A percentile compares a stretch with the other conserved stretches of the same genome.
Conservation (phyloP, 2,329 filamentous ascomycete genomes). For the Botrytis squamosa region DNA sequence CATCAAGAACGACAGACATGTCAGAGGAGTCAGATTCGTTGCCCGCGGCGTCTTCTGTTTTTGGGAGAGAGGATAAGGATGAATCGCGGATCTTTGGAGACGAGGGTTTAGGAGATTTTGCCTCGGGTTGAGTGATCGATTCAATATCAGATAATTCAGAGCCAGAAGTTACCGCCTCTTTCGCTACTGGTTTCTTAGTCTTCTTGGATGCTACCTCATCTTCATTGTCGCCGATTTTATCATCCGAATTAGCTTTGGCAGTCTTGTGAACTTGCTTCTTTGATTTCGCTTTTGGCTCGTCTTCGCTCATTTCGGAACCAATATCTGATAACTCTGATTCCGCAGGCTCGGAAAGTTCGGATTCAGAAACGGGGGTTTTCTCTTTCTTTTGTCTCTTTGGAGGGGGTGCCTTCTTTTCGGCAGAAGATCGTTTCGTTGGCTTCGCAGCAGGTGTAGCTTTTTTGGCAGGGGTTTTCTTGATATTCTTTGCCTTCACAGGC, state of each 20-base stretch:
- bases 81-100: constrained; percentile 24
- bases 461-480: constrained; percentile 14
- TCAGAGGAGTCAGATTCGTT: constrained; percentile 55
- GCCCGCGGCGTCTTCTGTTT: constrained; percentile 35
- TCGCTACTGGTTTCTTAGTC: not conserved
- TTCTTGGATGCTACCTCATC: constrained; percentile 1
- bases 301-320: constrained; percentile 27
- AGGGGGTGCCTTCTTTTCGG: constrained; percentile 43
- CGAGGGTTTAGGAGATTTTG: constrained; percentile 19
- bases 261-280: constrained; percentile 12
- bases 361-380: constrained; percentile 25
- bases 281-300: constrained; percentile 19
- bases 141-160: constrained; percentile 6
- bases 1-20: constrained; percentile 76
- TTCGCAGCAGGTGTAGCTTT: constrained; percentile 42
- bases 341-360: constrained; percentile 13
- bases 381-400: constrained; percentile 38
- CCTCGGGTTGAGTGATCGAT: constrained; percentile 12
- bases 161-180: not conserved
- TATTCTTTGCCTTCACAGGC: constrained; percentile 42
- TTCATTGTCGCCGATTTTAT: constrained; percentile 13
- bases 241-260: not conserved
- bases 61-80: constrained; percentile 13
- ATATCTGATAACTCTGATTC: constrained; percentile 21
- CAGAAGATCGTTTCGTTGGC: constrained; percentile 41